These are phyloP conservation scores for Dendrocalamus latiflorus DNA, from an alignment of 202 grass and related monocot genomes.

Conservation along the genomic window DNA sequence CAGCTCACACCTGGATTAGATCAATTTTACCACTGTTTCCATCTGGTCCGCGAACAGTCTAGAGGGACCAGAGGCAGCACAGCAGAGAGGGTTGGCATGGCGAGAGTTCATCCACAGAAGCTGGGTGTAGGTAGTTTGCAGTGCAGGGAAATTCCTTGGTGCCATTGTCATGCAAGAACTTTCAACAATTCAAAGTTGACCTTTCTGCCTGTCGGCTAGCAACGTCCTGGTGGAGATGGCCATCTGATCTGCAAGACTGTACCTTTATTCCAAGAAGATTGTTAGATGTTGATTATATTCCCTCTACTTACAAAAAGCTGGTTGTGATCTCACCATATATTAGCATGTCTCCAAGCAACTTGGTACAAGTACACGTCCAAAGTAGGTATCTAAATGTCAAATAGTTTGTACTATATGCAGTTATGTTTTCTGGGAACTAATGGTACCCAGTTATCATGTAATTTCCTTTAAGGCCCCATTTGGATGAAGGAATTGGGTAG, in stretches of 20 bases:
- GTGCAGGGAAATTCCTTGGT: constrained; percentile 35
- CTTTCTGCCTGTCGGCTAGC: constrained; percentile 30
- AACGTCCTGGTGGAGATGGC: constrained; percentile 34
- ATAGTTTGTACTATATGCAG: neutral
- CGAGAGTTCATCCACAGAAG: constrained; percentile 17
- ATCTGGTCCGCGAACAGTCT: constrained; percentile 24
- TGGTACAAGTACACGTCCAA: constrained; percentile 19
- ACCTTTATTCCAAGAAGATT: constrained; percentile 62
- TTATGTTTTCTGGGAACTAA: neutral
- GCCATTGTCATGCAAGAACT: constrained; percentile 20
- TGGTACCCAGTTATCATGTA: neutral
- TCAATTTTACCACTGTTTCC: constrained; percentile 9
- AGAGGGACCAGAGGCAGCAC: constrained; percentile 17
- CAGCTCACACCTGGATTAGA: constrained; percentile 29
- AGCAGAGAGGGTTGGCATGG: constrained; percentile 8
- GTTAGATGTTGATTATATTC: no score
- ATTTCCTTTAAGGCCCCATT: neutral
- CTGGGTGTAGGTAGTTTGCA: constrained; percentile 44
- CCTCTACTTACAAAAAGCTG: neutral
- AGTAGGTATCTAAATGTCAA: constrained; percentile 20
- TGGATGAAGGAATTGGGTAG: neutral
- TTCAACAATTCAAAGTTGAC: constrained; percentile 31
- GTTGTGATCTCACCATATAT: constrained; percentile 7
- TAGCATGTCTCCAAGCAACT: constrained; percentile 19
- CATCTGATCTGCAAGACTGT: constrained; percentile 38